Base-by-base conservation (phyloP, 1,139 yeast genomes). In the Kluyveromyces marxianus region DNA sequence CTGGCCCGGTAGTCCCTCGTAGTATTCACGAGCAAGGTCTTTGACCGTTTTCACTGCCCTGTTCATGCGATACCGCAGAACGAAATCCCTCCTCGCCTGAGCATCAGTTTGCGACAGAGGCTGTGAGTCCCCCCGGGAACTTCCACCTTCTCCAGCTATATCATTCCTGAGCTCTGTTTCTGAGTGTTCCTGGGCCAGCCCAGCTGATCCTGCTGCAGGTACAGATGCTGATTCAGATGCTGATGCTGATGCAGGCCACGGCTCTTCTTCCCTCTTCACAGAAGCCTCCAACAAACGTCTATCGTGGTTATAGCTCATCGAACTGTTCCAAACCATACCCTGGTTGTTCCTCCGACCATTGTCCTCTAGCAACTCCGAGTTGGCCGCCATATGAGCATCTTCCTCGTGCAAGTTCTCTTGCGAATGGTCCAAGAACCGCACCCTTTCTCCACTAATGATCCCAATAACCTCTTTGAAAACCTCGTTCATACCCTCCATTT, bases 401-500 rank as follows among this genome's bases (percentile, higher is more conserved):
- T 57, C 39, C 61, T 53, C 3, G 68, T 72, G 44, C 61, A 62
- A 45, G 68, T 65, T 67, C 33, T 69, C 69, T 41, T 60, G 58
- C 25, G 70, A 62, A 41, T 68, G 69, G 38, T 67, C 68, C 46
- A 68, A 64, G 36, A 70, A 55, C 37, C 64, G 52, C 44, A 69
- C 58, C 36, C 71, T 64, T 47, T 72, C 75, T 14, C 65, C 63
- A 1, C 74, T 64, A 46, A 72, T 55, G 14, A 65, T 63, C 5
- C 66, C 67, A 7, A 72, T 64, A 3, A 69, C 64, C 31, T 54
- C 55, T 37, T 60, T 53, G 50, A 71, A 72, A 30, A 56, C 58
- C 33, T 59, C 55, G 43, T 56, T 60, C 46, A 60, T 52, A 8
- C 55, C 51, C 6, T 53, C 42, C 3, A 62, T 51, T 31, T 60